Evolutionary conservation across 225 moss, liverwort and hornwort genomes (phyloP).

Genomic region (Sphagnum contortum): DNA sequence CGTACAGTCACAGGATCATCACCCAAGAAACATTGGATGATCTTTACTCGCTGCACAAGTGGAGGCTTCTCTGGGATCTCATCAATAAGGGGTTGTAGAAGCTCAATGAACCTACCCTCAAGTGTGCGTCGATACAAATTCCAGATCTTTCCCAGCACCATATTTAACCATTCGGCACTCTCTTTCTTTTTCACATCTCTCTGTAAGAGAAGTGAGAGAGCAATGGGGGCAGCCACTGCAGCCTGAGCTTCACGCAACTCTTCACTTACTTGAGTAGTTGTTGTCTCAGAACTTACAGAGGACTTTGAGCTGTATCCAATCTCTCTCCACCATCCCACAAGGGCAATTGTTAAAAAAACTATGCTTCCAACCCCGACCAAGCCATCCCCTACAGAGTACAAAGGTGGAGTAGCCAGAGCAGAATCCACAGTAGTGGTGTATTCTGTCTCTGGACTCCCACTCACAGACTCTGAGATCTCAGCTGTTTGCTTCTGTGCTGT

Average conservation of each 20-base stretch:
- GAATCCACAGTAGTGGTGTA: conserved; percentile 46
- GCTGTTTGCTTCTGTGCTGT: conserved; percentile 26
- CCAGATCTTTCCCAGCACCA: conserved; percentile 94
- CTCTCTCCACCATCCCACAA: conserved; percentile 45
- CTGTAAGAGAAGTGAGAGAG: conserved; percentile 68
- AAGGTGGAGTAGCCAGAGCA: conserved; percentile 42
- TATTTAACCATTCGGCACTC: conserved; percentile 96
- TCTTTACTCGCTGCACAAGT: conserved; percentile 62
- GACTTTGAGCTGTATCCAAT: conserved; percentile 15
- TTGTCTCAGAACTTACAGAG: conserved; percentile 8
- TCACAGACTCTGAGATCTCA: conserved; percentile 26
- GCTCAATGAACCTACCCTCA: conserved; percentile 48
- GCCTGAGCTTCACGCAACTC: conserved; percentile 20
- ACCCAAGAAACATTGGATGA: conserved; percentile 70
- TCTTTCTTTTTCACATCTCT: conserved; percentile 75
- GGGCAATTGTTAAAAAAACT: conserved; percentile 26
- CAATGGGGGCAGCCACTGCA: conserved; percentile 63
- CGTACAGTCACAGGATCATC: conserved; percentile 82
- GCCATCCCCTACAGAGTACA: conserved; percentile 39
- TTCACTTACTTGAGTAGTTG: conserved; percentile 12
- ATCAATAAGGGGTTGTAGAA: conserved; percentile 87
- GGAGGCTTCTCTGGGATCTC: conserved; percentile 80
- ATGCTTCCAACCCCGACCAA: conserved; percentile 47
- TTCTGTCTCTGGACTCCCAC: conserved; percentile 23
- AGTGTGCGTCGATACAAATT: conserved; percentile 74